Base-by-base conservation (phyloP, 129 eudicot species). In the Lonicera japonica region DNA sequence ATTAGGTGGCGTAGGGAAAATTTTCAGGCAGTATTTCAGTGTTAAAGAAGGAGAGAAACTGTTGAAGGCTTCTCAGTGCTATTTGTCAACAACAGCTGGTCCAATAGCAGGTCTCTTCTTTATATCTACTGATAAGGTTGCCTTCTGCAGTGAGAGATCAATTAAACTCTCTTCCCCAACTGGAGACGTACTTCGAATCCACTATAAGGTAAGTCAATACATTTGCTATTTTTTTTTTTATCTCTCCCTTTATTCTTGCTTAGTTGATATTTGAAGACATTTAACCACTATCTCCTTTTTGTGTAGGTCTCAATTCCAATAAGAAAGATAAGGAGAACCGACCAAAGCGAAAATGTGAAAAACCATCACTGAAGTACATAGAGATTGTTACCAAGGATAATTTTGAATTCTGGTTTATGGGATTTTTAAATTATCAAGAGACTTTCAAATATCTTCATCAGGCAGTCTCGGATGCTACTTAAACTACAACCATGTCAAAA, bases 321-420 rank as follows among this genome's bases (percentile, higher is more conserved):
- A 8, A 51, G 29, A 29, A 60, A 62, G 21, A 77, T 61, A 12
- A 23, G 52, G 70, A 60, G 56, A 66, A 73, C 34, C 41, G n/a
- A 20, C 0, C 58, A 46, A 58, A 68, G 58, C 5, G 60, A 66
- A 53, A 77, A 66, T 61, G 61, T 23, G 48, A 56, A 70, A 72
- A 60, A 22, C 72, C 72, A 25, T 58, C 72, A 5, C 58, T 53
- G 47, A 70, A 77, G 78, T 77, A 77, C 38, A 54, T 67, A 2
- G 46, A 72, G 43, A 9, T 77, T 17, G 68, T 77, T 41, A 77
- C 78, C 15, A 46, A 64, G 24, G 80, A 75, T 38, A 21, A 71
- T 54, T 71, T 71, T 38, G 82, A 80, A 24, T 80, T 80, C 61
- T 75, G 86, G 86, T 65, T 64, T 2, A 51, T 51, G 69, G 69